These are phyloP conservation scores for Solanum pennellii DNA, from an alignment of 257 asterid genomes.

Conservation along the genomic window DNA sequence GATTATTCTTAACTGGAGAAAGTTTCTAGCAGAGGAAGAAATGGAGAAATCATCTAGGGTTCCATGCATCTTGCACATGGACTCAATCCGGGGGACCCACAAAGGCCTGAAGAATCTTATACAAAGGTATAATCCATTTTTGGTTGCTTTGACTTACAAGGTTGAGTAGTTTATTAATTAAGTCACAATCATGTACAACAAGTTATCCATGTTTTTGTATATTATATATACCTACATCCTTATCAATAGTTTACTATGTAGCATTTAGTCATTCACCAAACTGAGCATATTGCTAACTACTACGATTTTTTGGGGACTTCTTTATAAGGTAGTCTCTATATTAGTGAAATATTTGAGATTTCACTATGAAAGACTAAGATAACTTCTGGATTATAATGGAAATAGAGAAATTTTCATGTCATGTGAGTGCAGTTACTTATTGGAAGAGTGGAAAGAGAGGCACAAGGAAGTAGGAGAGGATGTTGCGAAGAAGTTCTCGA, in stretches of 20 bases:
- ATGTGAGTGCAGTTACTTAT: constrained; percentile 55
- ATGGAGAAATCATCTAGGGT: constrained; percentile 19
- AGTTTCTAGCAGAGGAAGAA: constrained; percentile 39
- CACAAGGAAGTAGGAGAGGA: constrained; percentile 24
- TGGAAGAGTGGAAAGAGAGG: constrained; percentile 77
- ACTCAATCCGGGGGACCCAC: constrained; percentile 77
- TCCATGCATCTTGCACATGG: constrained; percentile 89
- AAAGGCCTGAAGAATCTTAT: constrained; percentile 49
- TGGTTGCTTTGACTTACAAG: not conserved
- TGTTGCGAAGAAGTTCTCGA: constrained; percentile 30
- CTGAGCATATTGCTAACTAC: not conserved
- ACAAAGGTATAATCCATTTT: constrained; percentile 37
- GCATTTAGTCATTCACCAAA: not conserved
- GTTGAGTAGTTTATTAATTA: not conserved
- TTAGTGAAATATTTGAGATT: not conserved
- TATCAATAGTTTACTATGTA: not conserved
- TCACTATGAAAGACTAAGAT: not conserved
- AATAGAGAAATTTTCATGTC: not conserved
- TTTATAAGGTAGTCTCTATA: not conserved
- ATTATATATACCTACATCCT: not conserved
- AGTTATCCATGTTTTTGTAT: not conserved
- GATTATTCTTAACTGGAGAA: constrained; percentile 5
- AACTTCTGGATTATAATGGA: not conserved
- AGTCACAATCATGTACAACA: not conserved
- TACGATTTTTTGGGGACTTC: not conserved